Evolutionary conservation across 2,329 filamentous ascomycete genomes (phyloP).

Genomic region (Myriosclerotinia curreyana): DNA sequence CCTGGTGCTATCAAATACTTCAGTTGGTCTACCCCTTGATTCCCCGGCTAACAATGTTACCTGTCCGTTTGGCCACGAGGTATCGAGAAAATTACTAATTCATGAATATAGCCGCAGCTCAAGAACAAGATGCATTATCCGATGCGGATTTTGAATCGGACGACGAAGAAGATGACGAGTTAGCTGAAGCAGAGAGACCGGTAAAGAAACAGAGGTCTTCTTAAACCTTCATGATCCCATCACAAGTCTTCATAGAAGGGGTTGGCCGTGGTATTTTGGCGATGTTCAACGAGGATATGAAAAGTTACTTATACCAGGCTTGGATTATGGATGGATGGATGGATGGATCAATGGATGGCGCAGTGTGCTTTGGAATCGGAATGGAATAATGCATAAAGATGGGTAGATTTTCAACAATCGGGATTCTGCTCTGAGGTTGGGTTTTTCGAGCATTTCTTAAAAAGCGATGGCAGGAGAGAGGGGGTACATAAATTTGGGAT

Average conservation of each 20-base stretch:
- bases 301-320: neutral
- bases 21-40: conserved; percentile 53
- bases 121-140: conserved; percentile 63
- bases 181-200: conserved; percentile 1
- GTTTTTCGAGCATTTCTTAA: too few relatives aligned
- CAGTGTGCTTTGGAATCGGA: neutral
- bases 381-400: neutral
- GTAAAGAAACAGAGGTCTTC: conserved; percentile 11
- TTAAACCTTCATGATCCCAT: neutral
- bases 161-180: conserved; percentile 46
- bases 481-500: neutral
- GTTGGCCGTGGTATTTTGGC: neutral
- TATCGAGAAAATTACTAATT: conserved; percentile 36
- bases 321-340: neutral
- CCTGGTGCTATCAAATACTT: conserved; percentile 87
- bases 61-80: neutral
- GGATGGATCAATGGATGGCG: neutral
- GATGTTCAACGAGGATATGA: neutral
- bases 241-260: neutral
- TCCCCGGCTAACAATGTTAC: neutral
- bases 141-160: conserved; percentile 70
- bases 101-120: conserved; percentile 59
- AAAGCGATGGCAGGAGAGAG: too few relatives aligned
- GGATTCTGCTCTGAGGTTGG: neutral
- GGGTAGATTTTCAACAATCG: neutral